Evolutionary conservation across 371 early-diverging fungal genomes (phyloP), one percentile per base, ranked within the genome.

Genomic region (Syncephalastrum racemosum): DNA sequence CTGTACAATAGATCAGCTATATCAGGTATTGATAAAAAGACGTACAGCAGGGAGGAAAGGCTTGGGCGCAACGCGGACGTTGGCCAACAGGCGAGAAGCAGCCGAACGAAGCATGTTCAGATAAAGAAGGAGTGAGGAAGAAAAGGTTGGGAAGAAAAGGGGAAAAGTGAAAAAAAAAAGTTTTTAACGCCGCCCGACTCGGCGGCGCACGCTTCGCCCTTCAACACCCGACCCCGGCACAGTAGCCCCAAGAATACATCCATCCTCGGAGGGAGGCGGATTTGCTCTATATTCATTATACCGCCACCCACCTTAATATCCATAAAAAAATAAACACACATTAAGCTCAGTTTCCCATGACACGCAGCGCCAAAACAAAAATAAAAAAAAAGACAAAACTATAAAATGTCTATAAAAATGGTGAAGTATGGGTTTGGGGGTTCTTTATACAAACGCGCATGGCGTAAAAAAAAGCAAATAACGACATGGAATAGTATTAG

Each of bases 11-110:
- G 36, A 25, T 31, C 36, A 31, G 36, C 10, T 8, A 31, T 10
- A 31, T 31, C n/a, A n/a, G n/a, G n/a, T n/a, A n/a, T n/a, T n/a
- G n/a, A n/a, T n/a, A n/a, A n/a, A 31, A 31, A 25, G 12, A 24
- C 59, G 42, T 60, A 67, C 58, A 53, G 52, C 58, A 50, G 63
- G 55, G 22, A 51, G 50, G 58, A 62, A 62, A 36, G 55, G 41
- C 62, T 60, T 65, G 47, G 69, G 60, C 25, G 62, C 57, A 24
- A 67, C 65, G 52, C 54, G 58, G 51, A 66, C 71, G 57, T 74
- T 70, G 60, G 70, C 73, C 60, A 77, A 64, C 53, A 77, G 61
- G 60, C 78, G 78, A 66, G 75, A 63, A 47, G 78, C 64, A 65
- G 68, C 66, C 53, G 63, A 66, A 60, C 78, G 74, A 74, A 77